Evolutionary conservation across 2,329 filamentous ascomycete species (phyloP).

Genomic region (Bipolaris cookei): DNA sequence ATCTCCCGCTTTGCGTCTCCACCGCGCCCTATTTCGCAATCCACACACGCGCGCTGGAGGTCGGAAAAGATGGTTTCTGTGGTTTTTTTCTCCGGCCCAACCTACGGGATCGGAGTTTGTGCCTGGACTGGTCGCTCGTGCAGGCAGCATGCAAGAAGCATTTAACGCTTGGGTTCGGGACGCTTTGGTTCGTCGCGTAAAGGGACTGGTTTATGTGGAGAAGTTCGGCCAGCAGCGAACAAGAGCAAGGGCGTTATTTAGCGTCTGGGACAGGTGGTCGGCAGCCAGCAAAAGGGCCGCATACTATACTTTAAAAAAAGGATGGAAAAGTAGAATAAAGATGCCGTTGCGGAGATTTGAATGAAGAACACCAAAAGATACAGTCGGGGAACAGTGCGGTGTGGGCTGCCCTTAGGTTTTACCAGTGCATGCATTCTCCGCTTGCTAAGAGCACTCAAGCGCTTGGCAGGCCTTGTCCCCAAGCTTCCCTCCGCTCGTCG

Average conservation of each 20-base stretch:
- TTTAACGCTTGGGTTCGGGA: not conserved
- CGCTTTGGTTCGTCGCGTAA: not conserved
- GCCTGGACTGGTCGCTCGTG: not conserved
- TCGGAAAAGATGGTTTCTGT: not conserved
- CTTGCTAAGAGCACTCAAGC: constrained; percentile 17
- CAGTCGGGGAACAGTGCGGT: not conserved
- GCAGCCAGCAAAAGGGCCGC: not conserved
- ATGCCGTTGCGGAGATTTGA: not conserved
- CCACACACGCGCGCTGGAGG: not conserved
- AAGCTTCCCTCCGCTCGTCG: constrained; percentile 8
- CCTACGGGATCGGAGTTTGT: not conserved
- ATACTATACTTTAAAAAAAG: not conserved
- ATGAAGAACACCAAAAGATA: not conserved
- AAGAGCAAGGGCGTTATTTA: no score
- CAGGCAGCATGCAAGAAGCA: not conserved
- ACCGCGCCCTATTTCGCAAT: not conserved
- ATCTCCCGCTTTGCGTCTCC: constrained; percentile 1
- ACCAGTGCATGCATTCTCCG: constrained; percentile 11
- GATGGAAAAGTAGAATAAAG: no score
- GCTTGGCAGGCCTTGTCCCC: constrained; percentile 11
- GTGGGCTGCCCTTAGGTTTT: constrained; percentile 6
- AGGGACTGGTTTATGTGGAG: not conserved
- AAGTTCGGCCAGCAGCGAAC: not conserved
- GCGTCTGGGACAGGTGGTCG: not conserved
- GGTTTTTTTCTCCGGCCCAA: not conserved